Percentiles rank a stretch among this genome's conserved stretches.
These are phyloP conservation scores for Physcomitrellopsis africana DNA, from an alignment of 225 moss, liverwort and hornwort genomes.

Conservation along the genomic window DNA sequence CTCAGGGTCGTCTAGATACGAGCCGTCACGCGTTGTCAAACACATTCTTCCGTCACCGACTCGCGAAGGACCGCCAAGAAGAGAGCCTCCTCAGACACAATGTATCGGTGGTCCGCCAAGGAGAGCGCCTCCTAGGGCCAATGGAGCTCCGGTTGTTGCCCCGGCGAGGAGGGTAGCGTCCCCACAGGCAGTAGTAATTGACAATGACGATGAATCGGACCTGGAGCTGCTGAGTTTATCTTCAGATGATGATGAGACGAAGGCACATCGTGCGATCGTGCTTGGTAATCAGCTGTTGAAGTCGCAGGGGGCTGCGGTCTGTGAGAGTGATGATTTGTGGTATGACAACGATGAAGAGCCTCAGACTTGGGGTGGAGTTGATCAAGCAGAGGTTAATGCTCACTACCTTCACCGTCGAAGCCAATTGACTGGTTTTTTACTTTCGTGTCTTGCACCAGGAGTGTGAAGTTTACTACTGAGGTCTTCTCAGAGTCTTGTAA, in stretches of 20 bases:
- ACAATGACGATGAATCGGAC: constrained; percentile 94
- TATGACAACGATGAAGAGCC: constrained; percentile 85
- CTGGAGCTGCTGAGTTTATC: constrained; percentile 96
- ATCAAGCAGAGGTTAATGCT: constrained; percentile 76
- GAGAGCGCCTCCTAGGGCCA: constrained; percentile 40
- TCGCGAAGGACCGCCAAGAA: constrained; percentile 54
- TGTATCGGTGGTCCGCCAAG: constrained; percentile 31
- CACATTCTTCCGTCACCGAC: constrained; percentile 6
- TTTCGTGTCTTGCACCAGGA: constrained; percentile 16
- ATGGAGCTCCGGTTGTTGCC: constrained; percentile 27
- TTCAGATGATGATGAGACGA: constrained; percentile 80
- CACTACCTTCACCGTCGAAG: constrained; percentile 16
- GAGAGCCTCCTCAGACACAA: constrained; percentile 57
- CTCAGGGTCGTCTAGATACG: constrained; percentile 48
- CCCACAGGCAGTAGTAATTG: constrained; percentile 50
- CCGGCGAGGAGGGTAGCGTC: constrained; percentile 56
- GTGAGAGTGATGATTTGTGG: constrained; percentile 82
- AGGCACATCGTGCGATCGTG: constrained; percentile 44
- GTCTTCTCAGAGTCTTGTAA: constrained; percentile 1
- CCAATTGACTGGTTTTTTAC: constrained; percentile 3
- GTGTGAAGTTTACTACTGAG: constrained; percentile 10
- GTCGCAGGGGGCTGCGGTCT: constrained; percentile 33
- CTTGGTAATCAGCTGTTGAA: constrained; percentile 37
- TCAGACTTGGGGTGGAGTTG: constrained; percentile 74
- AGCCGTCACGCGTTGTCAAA: constrained; percentile 50